Evolutionary conservation across 768 basidiomycete genomes (phyloP).

Genomic region (Boletales sp.): DNA sequence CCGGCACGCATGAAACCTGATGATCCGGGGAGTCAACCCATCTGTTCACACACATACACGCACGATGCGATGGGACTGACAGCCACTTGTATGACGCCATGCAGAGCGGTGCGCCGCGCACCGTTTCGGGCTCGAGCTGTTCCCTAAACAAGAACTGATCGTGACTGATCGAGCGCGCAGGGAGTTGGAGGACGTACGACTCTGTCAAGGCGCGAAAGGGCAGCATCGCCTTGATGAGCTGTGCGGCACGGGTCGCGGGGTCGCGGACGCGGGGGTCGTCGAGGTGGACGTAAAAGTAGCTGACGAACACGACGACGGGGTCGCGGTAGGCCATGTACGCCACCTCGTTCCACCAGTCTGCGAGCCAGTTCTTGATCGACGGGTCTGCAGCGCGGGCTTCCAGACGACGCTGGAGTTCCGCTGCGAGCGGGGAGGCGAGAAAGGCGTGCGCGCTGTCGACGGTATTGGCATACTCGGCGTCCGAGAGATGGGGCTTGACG

Average conservation of each 20-base stretch:
- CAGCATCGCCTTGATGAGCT: conserved; percentile 79
- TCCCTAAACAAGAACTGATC: conserved; percentile 39
- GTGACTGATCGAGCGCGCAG: too few species aligned
- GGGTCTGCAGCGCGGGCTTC: conserved; percentile 67
- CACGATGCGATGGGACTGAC: conserved; percentile 42
- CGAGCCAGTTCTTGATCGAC: conserved; percentile 74
- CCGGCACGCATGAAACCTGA: conserved; percentile 87
- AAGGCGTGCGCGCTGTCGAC: conserved; percentile 62
- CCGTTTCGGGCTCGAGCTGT: conserved; percentile 84
- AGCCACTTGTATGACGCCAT: conserved; percentile 97
- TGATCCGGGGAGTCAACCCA: too few species aligned
- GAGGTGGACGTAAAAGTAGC: conserved; percentile 92
- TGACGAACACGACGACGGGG: conserved; percentile 87
- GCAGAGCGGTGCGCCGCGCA: conserved; percentile 71
- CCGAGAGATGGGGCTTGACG: conserved; percentile 71
- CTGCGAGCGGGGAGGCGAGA: conserved; percentile 61
- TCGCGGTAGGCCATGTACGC: conserved; percentile 89
- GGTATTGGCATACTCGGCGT: conserved; percentile 58
- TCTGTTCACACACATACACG: too few species aligned
- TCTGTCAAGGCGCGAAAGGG: conserved; percentile 84
- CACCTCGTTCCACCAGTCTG: conserved; percentile 96
- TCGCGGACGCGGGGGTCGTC: conserved; percentile 53
- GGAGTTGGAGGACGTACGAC: conserved; percentile 41
- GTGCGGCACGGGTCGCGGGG: conserved; percentile 74
- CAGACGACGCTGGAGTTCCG: conserved; percentile 74